A percentile compares a stretch with the other conserved stretches of the same genome.
Conservation (phyloP, 1,284 basidiomycete genomes). For the Pseudozyma pruni region DNA sequence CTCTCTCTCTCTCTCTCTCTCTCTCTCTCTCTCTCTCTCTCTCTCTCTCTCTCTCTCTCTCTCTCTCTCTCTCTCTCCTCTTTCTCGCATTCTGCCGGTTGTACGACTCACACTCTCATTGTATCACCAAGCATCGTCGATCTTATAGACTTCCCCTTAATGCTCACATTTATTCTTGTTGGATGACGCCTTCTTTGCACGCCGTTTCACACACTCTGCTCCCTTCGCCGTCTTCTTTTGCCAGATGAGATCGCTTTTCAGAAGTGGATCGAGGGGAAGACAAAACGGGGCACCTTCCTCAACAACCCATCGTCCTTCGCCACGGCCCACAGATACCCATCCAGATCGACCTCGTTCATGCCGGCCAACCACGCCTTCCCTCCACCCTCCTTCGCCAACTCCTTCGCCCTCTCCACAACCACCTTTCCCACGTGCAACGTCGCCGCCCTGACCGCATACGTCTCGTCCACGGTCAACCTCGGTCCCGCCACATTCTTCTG, state of each 20-base stretch:
- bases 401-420: slow-evolving; percentile 41
- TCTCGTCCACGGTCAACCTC: slow-evolving; percentile 38
- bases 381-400: slow-evolving; percentile 28
- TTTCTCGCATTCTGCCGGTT: too few relatives aligned
- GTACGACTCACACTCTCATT: background rate
- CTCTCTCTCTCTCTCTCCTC: too few relatives aligned
- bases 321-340: slow-evolving; percentile 62
- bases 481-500: slow-evolving; percentile 26
- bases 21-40: too few relatives aligned
- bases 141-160: background rate
- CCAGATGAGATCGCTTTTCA: background rate
- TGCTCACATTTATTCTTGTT: too few relatives aligned
- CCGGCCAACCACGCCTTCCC: slow-evolving; percentile 30
- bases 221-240: background rate
- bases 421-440: slow-evolving; percentile 48
- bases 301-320: slow-evolving; percentile 57
- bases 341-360: slow-evolving; percentile 60
- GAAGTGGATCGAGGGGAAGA: slow-evolving; percentile 24
- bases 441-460: slow-evolving; percentile 57
- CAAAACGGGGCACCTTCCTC: slow-evolving; percentile 55
- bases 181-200: too few relatives aligned
- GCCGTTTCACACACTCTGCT: background rate
- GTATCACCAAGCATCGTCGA: slow-evolving; percentile 8
- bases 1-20: too few relatives aligned
- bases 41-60: too few relatives aligned